Percentiles rank a stretch among this genome's conserved stretches.
These are phyloP conservation scores for Peronosclerospora sorghi DNA, from an alignment of 352 stramenopile genomes.

Conservation along the genomic window DNA sequence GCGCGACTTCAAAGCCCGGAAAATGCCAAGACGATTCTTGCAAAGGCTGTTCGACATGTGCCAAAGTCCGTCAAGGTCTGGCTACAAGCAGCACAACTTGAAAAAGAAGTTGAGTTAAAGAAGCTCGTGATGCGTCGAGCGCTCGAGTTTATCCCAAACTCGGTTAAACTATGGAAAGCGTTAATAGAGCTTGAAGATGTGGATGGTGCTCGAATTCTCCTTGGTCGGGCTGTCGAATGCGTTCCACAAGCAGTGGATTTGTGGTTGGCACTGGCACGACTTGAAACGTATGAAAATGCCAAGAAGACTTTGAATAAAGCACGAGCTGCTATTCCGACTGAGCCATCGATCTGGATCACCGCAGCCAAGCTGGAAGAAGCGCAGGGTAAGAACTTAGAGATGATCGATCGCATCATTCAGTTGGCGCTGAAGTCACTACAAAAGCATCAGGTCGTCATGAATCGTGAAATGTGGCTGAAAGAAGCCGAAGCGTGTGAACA, in stretches of 20 bases:
- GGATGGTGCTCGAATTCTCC: slow-evolving; percentile 91
- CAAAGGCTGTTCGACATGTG: slow-evolving; percentile 89
- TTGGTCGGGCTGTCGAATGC: slow-evolving; percentile 96
- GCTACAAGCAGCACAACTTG: slow-evolving; percentile 91
- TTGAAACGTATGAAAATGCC: slow-evolving; percentile 98
- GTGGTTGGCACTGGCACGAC: slow-evolving; percentile 94
- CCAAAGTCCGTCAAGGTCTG: slow-evolving; percentile 94
- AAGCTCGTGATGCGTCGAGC: slow-evolving; percentile 85
- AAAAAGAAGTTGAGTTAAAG: slow-evolving; percentile 80
- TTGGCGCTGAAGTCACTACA: slow-evolving; percentile 81
- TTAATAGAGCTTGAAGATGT: slow-evolving; percentile 97
- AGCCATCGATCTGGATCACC: slow-evolving; percentile 97
- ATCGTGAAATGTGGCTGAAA: slow-evolving; percentile 93
- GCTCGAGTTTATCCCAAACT: slow-evolving; percentile 95
- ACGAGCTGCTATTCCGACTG: slow-evolving; percentile 88
- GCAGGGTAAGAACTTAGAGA: slow-evolving; percentile 82
- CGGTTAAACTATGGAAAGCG: slow-evolving; percentile 97
- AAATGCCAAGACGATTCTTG: slow-evolving; percentile 95
- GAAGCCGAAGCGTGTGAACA: slow-evolving; percentile 92
- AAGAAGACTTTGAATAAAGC: slow-evolving; percentile 96
- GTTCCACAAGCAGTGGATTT: slow-evolving; percentile 96
- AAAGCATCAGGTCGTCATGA: slow-evolving; percentile 87
- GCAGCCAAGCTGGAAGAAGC: slow-evolving; percentile 98
- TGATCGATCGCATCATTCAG: slow-evolving; percentile 80
- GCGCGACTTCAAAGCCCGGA: slow-evolving; percentile 90